Evolutionary conservation across 768 basidiomycete species (phyloP), one percentile per base, ranked within the genome.

Genomic region (Auricularia sp.): DNA sequence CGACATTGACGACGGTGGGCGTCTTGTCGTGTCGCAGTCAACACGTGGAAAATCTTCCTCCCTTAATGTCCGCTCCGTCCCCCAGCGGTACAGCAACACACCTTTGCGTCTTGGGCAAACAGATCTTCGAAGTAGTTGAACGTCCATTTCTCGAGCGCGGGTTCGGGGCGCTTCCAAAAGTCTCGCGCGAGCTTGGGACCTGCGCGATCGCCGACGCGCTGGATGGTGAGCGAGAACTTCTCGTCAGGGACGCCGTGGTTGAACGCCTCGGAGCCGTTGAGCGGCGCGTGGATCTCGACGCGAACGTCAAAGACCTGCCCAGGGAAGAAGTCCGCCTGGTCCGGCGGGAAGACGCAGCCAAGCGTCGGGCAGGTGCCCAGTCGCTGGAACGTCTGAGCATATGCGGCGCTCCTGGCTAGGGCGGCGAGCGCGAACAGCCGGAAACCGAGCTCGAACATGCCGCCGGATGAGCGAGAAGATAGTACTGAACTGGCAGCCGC

Each of bases 91-190:
- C 39, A 14, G 47, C 47, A 21, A 51, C 47, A 51, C 21, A 51
- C 47, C 47, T 51, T 51, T 21, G 69, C 71, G 7, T 74, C 68
- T 63, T 73, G 34, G 1, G 72, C 72, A 61, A 75, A 76, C 29
- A 76, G 70, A 64, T 77, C 77, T 65, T 72, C 73, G 64, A 67
- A 76, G 65, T 73, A 77, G 35, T 69, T 69, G 63, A 76, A 76
- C 62, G 70, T 71, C 59, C 65, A 67, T 11, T 14, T 65, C 58
- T 71, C 67, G 54, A 70, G 65, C 65, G 62, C 21, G 14, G 74
- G 68, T 11, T 75, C 72, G 8, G 65, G 44, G 7, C 66, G 51
- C 67, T 73, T 74, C 71, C 72, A 75, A 4, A 59, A 59, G 24
- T 29, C 34, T 1, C 14, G 14, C 35, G 73, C 62, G 45, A 73